These are phyloP conservation scores for Harringtonia aguacate DNA, from an alignment of 2,329 filamentous ascomycete species.

Conservation along the genomic window DNA sequence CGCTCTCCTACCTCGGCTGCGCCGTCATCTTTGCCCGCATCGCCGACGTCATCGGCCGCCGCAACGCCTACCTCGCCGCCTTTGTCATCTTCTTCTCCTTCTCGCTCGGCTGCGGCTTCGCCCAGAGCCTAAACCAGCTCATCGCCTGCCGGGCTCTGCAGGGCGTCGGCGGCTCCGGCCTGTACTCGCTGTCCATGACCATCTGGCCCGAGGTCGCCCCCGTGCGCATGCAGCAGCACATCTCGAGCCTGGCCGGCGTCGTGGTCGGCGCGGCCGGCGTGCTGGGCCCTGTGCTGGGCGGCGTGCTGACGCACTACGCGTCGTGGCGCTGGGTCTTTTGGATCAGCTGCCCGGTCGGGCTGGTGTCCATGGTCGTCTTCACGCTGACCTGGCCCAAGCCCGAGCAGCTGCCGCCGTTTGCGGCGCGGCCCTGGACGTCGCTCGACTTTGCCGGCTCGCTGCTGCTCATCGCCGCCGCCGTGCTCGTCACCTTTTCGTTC, in stretches of 20 bases:
- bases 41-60: constrained; percentile 44
- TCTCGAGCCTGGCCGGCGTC: constrained; percentile 36
- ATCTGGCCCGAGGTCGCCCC: constrained; percentile 41
- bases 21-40: constrained; percentile 43
- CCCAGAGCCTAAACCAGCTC: constrained; percentile 31
- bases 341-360: constrained; percentile 47
- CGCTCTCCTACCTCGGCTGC: constrained; percentile 45
- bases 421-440: constrained; percentile 33
- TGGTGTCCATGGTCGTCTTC: constrained; percentile 34
- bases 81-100: constrained; percentile 45
- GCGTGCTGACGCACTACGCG: constrained; percentile 35
- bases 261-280: constrained; percentile 37
- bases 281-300: constrained; percentile 40
- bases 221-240: constrained; percentile 24
- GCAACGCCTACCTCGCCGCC: constrained; percentile 36
- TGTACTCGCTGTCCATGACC: constrained; percentile 47
- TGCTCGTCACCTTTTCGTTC: constrained; percentile 47
- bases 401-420: constrained; percentile 25
- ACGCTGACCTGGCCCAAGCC: constrained; percentile 37
- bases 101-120: constrained; percentile 43
- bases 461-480: constrained; percentile 41
- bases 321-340: constrained; percentile 48
- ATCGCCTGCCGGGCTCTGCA: constrained; percentile 38
- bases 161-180: constrained; percentile 40
- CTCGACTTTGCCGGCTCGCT: constrained; percentile 43